Percentiles rank a stretch among this genome's conserved stretches.
Evolutionary conservation across 2,329 filamentous ascomycete species (phyloP).

Genomic region (Botrytis medusae): DNA sequence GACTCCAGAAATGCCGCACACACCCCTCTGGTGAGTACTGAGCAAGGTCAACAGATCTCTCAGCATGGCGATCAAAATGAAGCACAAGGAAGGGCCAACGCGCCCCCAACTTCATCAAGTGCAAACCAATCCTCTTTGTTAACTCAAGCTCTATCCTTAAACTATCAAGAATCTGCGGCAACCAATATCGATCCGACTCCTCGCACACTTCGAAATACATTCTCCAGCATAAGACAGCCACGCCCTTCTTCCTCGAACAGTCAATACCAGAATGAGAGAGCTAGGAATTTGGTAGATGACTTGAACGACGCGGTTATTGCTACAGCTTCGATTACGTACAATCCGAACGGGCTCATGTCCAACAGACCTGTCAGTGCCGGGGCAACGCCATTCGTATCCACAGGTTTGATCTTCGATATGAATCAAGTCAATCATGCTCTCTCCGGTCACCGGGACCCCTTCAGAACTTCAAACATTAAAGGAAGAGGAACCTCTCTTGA

Average conservation of each 20-base stretch:
- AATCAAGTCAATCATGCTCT: slow-evolving; percentile 43
- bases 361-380: slow-evolving; percentile 25
- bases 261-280: slow-evolving; percentile 28
- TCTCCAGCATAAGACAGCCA: background rate
- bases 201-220: slow-evolving; percentile 16
- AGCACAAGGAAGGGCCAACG: slow-evolving; percentile 26
- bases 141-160: slow-evolving; percentile 36
- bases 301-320: slow-evolving; percentile 28
- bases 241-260: slow-evolving; percentile 14
- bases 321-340: slow-evolving; percentile 19
- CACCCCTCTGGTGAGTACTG: slow-evolving; percentile 36
- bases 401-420: slow-evolving; percentile 29
- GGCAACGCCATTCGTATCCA: slow-evolving; percentile 25
- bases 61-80: slow-evolving; percentile 32
- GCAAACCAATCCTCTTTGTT: slow-evolving; percentile 35
- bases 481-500: slow-evolving; percentile 45
- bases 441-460: slow-evolving; percentile 41
- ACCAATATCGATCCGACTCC: background rate
- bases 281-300: background rate
- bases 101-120: slow-evolving; percentile 26
- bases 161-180: slow-evolving; percentile 9
- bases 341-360: slow-evolving; percentile 15
- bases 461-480: slow-evolving; percentile 32
- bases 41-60: slow-evolving; percentile 30
- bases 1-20: slow-evolving; percentile 40